Evolutionary conservation across 768 basidiomycete genomes (phyloP).

Genomic region (Podaxis sp.): DNA sequence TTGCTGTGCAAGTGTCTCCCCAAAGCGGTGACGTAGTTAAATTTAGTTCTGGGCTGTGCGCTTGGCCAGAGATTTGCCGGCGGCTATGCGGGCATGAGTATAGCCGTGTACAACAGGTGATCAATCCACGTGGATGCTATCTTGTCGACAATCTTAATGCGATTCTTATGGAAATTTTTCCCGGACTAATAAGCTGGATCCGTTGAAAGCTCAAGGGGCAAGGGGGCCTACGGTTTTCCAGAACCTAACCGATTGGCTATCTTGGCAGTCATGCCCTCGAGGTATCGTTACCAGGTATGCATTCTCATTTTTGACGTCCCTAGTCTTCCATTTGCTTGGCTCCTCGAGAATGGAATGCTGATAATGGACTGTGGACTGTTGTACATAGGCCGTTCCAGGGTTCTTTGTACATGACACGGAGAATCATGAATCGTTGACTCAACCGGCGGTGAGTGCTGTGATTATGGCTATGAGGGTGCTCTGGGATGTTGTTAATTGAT

Average conservation of each 20-base stretch:
- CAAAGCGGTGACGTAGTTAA: too few relatives aligned
- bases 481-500: not conserved
- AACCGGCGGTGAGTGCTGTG: conserved; percentile 3
- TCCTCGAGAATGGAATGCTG: too few relatives aligned
- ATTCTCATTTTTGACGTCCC: not conserved
- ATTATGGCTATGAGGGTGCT: not conserved
- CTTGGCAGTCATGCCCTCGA: not conserved
- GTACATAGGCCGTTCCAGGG: conserved; percentile 3
- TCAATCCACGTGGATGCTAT: not conserved
- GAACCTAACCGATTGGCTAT: not conserved
- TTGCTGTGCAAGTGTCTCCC: not conserved
- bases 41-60: too few relatives aligned
- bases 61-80: too few relatives aligned
- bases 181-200: not conserved
- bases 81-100: too few relatives aligned
- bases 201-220: not conserved
- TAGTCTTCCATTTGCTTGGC: not conserved
- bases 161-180: too few relatives aligned
- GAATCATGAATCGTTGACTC: conserved; percentile 5
- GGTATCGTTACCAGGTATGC: not conserved
- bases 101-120: not conserved
- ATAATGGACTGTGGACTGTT: not conserved
- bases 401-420: conserved; percentile 11
- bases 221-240: too few relatives aligned
- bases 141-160: not conserved